Conservation (phyloP, 2,329 filamentous ascomycete species). For the Aspergillus sp. region DNA sequence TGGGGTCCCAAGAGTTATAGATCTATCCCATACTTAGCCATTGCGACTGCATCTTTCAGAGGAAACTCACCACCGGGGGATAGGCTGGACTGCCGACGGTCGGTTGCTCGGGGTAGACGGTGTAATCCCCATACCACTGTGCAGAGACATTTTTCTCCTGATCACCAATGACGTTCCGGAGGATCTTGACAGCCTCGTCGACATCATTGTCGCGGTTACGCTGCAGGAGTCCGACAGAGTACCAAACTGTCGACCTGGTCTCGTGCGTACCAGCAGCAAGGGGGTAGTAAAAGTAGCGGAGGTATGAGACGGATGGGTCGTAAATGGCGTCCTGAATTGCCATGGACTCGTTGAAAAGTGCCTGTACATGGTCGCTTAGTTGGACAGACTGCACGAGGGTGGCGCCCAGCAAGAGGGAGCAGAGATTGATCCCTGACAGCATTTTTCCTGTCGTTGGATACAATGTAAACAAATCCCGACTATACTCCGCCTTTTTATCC, state of each 20-base stretch:
- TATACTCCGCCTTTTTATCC: neutral
- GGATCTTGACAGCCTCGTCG: conserved; percentile 57
- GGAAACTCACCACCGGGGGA: conserved; percentile 34
- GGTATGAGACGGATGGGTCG: conserved; percentile 56
- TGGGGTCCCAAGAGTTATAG: conserved; percentile 66
- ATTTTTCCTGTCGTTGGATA: neutral
- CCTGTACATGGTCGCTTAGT: conserved; percentile 34
- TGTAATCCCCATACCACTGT: conserved; percentile 58
- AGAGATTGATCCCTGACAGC: neutral
- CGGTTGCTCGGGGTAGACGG: conserved; percentile 53
- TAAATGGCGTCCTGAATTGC: conserved; percentile 60
- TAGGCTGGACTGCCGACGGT: conserved; percentile 58
- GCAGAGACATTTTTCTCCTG: conserved; percentile 52
- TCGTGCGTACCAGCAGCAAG: conserved; percentile 53
- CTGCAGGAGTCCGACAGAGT: conserved; percentile 62
- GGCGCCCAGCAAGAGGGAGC: conserved; percentile 8
- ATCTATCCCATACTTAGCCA: conserved; percentile 36
- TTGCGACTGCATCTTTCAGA: neutral
- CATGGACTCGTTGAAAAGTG: conserved; percentile 58
- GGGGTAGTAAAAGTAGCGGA: conserved; percentile 53
- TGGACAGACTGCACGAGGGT: neutral
- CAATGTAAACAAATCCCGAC: neutral
- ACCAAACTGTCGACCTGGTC: conserved; percentile 63
- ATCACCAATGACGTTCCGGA: conserved; percentile 51
- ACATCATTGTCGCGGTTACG: conserved; percentile 58